phyloP scores from a whole-genome alignment of 2,329 filamentous ascomycete genomes.

The Botryotinia globosa region DNA sequence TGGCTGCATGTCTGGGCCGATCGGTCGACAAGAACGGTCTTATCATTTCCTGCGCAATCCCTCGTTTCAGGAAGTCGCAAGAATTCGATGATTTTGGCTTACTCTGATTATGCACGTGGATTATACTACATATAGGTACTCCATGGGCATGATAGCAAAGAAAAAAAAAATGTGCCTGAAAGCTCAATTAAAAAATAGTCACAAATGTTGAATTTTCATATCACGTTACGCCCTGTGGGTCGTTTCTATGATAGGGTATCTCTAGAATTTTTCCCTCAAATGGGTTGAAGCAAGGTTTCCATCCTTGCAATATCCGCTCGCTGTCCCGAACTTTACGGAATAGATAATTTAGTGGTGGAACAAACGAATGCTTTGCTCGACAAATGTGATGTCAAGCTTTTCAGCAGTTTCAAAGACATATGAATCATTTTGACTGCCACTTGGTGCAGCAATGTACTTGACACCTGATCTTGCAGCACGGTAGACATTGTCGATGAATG shows the following conservation, averaged over 20 bases:
- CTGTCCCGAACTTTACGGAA: slow-evolving; percentile 2
- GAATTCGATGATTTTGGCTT: neutral
- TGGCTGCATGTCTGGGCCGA: neutral
- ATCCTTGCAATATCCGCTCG: slow-evolving; percentile 25
- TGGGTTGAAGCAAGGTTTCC: slow-evolving; percentile 12
- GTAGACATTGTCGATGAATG: slow-evolving; percentile 98
- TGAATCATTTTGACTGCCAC: slow-evolving; percentile 81
- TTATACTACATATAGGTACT: neutral
- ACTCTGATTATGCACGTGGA: neutral
- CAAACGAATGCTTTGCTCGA: slow-evolving; percentile 88
- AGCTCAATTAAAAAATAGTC: neutral
- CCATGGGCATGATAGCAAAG: neutral
- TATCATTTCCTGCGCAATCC: neutral
- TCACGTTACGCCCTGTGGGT: slow-evolving; percentile 9
- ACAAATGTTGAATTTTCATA: slow-evolving; percentile 18
- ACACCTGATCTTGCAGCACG: slow-evolving; percentile 81
- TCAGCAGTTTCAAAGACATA: slow-evolving; percentile 85
- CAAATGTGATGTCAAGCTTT: slow-evolving; percentile 87
- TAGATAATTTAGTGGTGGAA: slow-evolving; percentile 76
- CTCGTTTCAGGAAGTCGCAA: neutral
- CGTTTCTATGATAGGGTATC: slow-evolving; percentile 23
- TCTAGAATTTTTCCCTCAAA: slow-evolving; percentile 13
- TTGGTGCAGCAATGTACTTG: slow-evolving; percentile 94
- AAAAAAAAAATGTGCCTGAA: neutral
- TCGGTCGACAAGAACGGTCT: neutral